These are phyloP conservation scores for Aspergillus texensis DNA, from an alignment of 2,329 filamentous ascomycete genomes.

Conservation along the genomic window DNA sequence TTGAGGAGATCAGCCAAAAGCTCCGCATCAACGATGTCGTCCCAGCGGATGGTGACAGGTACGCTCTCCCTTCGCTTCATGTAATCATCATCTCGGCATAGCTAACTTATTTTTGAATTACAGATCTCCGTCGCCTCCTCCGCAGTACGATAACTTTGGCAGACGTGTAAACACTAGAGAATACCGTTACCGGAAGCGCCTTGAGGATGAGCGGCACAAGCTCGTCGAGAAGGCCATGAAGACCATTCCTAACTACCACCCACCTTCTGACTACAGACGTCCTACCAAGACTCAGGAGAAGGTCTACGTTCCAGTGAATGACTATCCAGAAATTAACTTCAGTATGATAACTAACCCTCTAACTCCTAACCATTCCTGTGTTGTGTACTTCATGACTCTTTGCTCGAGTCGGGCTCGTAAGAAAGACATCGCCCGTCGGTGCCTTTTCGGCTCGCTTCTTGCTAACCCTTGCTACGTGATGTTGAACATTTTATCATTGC, in stretches of 20 bases:
- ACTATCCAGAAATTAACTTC: conserved; percentile 99
- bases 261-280: conserved; percentile 95
- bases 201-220: conserved; percentile 98
- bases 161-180: conserved; percentile 99
- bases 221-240: conserved; percentile 99
- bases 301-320: conserved; percentile 99
- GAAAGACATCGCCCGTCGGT: conserved; percentile 35
- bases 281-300: conserved; percentile 99
- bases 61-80: conserved; percentile 39
- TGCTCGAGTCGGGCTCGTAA: conserved; percentile 49
- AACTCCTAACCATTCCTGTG: conserved; percentile 67
- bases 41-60: conserved; percentile 94
- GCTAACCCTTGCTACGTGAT: conserved; percentile 44
- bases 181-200: conserved; percentile 95
- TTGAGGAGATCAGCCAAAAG: conserved; percentile 99
- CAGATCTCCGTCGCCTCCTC: conserved; percentile 92
- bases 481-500: conserved; percentile 32
- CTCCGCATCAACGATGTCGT: conserved; percentile 98
- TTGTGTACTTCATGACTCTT: conserved; percentile 42
- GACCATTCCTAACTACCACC: conserved; percentile 98
- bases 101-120: conserved; percentile 19
- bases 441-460: conserved; percentile 44
- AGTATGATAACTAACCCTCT: conserved; percentile 99
- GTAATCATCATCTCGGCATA: conserved; percentile 5
- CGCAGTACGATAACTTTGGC: conserved; percentile 99